Evolutionary conservation across 441 rosid genomes (phyloP), one percentile per base, ranked within the genome.

Genomic region (Aquilaria agallochum): DNA sequence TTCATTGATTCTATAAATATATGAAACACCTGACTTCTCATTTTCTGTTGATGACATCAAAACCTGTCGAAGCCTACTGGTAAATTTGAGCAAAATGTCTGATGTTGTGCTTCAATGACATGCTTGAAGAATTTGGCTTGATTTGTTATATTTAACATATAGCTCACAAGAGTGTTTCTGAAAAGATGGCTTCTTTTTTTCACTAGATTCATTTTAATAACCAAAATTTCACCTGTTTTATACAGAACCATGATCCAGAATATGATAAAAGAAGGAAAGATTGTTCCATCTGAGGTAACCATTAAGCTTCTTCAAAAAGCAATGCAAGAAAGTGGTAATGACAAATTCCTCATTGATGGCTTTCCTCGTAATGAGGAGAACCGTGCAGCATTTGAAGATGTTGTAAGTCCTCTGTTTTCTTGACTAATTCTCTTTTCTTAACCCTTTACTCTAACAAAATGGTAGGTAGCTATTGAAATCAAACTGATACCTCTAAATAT

Each of bases 311-410:
- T 94, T 64, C 83, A 90, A 66, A 81, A 79, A 67, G 97, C 95
- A 65, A 87, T 91, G 73, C 74, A 70, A 60, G 93, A 84, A 72
- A 76, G 64, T 68, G 92, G 80, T 20, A 90, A 93, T 31, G 82
- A 83, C 76, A 92, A 84, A 72, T 89, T 92, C 66, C 85, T 92
- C 36, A 89, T 92, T 56, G 97, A 92, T 82, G 98, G 97, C 44
- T 92, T 92, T 64, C 98, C 98, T 72, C 84, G 94, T 27, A 92
- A 92, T 67, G 92, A 92, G 79, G 98, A 92, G 65, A 92, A 90
- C 66, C 87, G 89, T 51, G 90, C 92, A 1, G 94, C 86, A 55
- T 90, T 92, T 62, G 96, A 92, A 79, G 74, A 70, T 72, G 88
- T 86, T 70, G 97, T 90, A 86, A 89, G 96, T 30, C 30, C 67